These are phyloP conservation scores for Mayamaea pseudoterrestris DNA, from an alignment of 108 stramenopile genomes.

Conservation along the genomic window DNA sequence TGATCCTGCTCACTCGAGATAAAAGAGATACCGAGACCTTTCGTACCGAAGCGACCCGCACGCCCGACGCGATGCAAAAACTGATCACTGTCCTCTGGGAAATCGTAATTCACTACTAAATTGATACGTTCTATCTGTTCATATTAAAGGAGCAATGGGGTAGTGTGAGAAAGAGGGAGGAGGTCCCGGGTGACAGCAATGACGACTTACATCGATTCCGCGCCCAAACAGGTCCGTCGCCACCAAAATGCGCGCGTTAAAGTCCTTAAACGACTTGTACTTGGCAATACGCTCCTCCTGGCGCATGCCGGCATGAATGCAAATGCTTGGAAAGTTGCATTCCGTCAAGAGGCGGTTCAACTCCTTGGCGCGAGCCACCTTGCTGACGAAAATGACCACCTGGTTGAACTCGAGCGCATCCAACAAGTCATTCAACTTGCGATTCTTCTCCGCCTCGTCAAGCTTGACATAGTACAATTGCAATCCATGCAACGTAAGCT, in stretches of 20 bases:
- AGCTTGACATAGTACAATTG: conserved; percentile 98
- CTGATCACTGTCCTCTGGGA: conserved; percentile 95
- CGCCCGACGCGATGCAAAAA: conserved; percentile 98
- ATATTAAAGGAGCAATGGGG: no score
- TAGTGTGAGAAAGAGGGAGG: no score
- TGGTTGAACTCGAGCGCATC: conserved; percentile 99
- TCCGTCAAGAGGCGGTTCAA: conserved; percentile 90
- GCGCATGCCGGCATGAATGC: conserved; percentile 92
- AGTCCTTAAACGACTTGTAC: conserved; percentile 98
- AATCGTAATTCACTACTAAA: conserved; percentile 99
- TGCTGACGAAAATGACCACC: conserved; percentile 98
- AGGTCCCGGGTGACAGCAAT: no score
- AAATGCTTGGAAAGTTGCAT: conserved; percentile 99
- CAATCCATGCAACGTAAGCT: conserved; percentile 98
- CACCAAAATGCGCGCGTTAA: conserved; percentile 97
- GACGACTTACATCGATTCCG: conserved; percentile 99
- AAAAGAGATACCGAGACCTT: conserved; percentile 98
- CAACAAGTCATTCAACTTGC: conserved; percentile 95
- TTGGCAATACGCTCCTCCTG: conserved; percentile 95
- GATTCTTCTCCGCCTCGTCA: conserved; percentile 96
- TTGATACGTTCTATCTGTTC: conserved; percentile 99
- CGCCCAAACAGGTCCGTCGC: conserved; percentile 99
- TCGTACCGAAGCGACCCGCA: conserved; percentile 98
- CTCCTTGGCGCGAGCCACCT: conserved; percentile 91
- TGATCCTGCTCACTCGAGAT: conserved; percentile 88